Evolutionary conservation across 352 stramenopile genomes (phyloP), one percentile per base, ranked within the genome.

Genomic region (Phytopythium mirpurense): DNA sequence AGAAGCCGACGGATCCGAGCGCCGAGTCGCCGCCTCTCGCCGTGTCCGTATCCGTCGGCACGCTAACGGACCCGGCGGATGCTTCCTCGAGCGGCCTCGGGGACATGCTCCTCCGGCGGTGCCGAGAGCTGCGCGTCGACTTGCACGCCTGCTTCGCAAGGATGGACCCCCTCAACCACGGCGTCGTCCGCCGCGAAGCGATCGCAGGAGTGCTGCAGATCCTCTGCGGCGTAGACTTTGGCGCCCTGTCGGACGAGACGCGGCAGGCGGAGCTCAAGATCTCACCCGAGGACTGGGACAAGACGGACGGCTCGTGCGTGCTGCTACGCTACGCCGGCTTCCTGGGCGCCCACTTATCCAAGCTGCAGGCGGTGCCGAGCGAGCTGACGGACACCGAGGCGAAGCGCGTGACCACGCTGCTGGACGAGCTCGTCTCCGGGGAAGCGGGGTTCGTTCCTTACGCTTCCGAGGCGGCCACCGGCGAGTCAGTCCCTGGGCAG

Each of bases 261-360:
- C 18, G 50, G 5, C 44, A 19, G 26, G 27, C 8, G 24, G 51
- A 55, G 41, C 45, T 78, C 36, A 52, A 56, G 21, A 56, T 61
- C 26, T 42, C 43, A 1, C 34, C 55, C 12, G 42, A 34, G 10
- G 49, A 75, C 57, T 65, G 56, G 51, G 45, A 60, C 9, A 41
- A 19, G 29, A 44, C 11, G 2, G 47, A 60, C 5, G 53, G 53
- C 6, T 38, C 37, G n/a, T 63, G 65, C 27, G 38, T 32, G 5
- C 60, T 67, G 37, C 26, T 75, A 1, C 57, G 51, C 19, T 73
- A 75, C 35, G 23, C n/a, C 9, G 35, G 36, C 10, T 65, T 78
- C 34, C 15, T 75, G 14, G 24, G 37, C 3, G 57, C 47, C 11
- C 67, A 63, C 45, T 35, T 49, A 7, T 37, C 58, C 1, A 40